A percentile compares a stretch with the other conserved stretches of the same genome.
These are phyloP conservation scores for Anthoceros angustus DNA, from an alignment of 225 moss, liverwort and hornwort species.

Conservation along the genomic window DNA sequence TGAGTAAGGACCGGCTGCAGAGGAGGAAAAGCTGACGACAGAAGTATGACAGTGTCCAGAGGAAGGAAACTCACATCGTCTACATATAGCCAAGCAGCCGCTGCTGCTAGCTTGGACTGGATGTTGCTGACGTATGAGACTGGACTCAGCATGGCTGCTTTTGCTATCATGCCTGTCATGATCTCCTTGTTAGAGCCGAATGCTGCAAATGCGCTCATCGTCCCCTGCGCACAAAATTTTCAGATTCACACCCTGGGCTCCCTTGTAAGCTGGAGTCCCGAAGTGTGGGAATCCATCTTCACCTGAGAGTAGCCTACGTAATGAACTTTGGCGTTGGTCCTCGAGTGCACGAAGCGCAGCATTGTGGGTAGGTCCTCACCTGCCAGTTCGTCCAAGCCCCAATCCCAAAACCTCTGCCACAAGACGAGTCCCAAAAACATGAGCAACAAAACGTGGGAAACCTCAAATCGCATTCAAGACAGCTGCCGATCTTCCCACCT, in stretches of 20 bases:
- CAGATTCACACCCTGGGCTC: too few species aligned
- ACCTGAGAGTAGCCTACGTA: conserved; percentile 3
- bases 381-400: background rate
- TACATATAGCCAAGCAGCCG: background rate
- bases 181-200: background rate
- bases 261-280: too few species aligned
- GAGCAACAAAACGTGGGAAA: background rate
- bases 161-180: background rate
- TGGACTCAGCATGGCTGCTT: background rate
- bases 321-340: background rate
- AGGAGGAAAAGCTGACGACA: too few species aligned
- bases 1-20: background rate
- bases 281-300: background rate
- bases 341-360: background rate
- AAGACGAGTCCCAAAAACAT: background rate
- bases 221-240: background rate
- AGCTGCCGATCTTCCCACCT: background rate
- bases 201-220: background rate
- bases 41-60: too few species aligned
- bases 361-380: background rate
- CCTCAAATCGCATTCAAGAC: background rate
- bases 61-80: background rate
- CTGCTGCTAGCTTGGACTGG: conserved; percentile 3
- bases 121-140: conserved; percentile 1
- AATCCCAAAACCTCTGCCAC: background rate